Evolutionary conservation across 129 eudicot genomes (phyloP), one percentile per base, ranked within the genome.

Genomic region (Lactuca sativa): DNA sequence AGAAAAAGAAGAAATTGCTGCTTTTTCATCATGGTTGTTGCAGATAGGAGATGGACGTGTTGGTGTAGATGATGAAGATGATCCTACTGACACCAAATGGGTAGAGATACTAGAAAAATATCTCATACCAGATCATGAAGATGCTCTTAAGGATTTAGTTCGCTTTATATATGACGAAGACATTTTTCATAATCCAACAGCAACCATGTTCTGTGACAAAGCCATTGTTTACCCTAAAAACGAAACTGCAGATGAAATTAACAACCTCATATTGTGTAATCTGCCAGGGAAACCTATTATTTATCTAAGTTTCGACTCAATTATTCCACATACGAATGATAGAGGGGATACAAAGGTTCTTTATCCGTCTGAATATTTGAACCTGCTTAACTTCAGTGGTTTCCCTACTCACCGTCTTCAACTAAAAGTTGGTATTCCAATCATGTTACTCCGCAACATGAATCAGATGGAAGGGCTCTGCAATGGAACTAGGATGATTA

Each of bases 151-250:
- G 9, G 37, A 53, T 5, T 7, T 67, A 4, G 16, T 34, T 2
- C 3, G 4, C 0, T 53, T 67, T 3, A 52, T 67, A 37, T 33
- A 53, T 18, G 10, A 4, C 48, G 6, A 33, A 0, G 6, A 33
- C 31, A 3, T 15, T 3, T 51, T 67, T 55, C 11, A 12, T 9
- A 17, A 5, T 54, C 63, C 54, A 54, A 68, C 9, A 17, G 37
- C 73, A 5, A 1, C 17, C 11, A 37, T 3, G 5, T 11, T 55
- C 1, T 37, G 18, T 17, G 40, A 56, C 10, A 69, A 36, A 12
- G 73, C 73, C 12, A 69, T 69, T 2, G 54, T 69, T 9, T 69
- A 64, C 8, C 73, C 64, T 2, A 69, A 55, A 37, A 68, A 68
- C 10, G 61, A 67, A 1, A 33, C 33, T 9, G 62, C 72, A n/a